phyloP scores from a whole-genome alignment of 441 rosid species.

The Theobroma grandiflorum region DNA sequence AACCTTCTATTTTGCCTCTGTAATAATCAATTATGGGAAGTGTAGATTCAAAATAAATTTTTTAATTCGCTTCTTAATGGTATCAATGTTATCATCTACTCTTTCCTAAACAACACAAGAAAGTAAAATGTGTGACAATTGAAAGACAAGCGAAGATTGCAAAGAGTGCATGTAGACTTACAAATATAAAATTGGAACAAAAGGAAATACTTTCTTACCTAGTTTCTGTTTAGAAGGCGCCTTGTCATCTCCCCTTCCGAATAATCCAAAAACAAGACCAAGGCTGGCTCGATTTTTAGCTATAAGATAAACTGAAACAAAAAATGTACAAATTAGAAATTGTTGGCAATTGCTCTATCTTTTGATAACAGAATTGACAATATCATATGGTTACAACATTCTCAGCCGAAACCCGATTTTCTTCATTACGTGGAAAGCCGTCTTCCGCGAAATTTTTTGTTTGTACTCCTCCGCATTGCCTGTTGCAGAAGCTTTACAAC shows the following conservation, averaged over 20 bases:
- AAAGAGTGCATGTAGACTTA: not conserved
- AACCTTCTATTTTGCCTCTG: slow-evolving; percentile 56
- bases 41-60: slow-evolving; percentile 55
- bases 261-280: slow-evolving; percentile 59
- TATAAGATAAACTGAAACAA: slow-evolving; percentile 24
- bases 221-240: slow-evolving; percentile 55
- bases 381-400: slow-evolving; percentile 44
- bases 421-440: slow-evolving; percentile 69
- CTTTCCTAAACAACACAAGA: slow-evolving; percentile 46
- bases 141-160: too few species aligned
- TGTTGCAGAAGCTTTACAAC: slow-evolving; percentile 58
- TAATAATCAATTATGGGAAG: slow-evolving; percentile 55
- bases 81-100: slow-evolving; percentile 63
- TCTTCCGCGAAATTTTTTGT: slow-evolving; percentile 59
- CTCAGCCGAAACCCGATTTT: slow-evolving; percentile 57
- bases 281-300: slow-evolving; percentile 59
- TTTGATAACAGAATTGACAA: not conserved
- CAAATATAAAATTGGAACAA: not conserved
- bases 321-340: not conserved
- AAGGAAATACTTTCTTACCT: slow-evolving; percentile 32
- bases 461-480: slow-evolving; percentile 53
- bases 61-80: slow-evolving; percentile 56
- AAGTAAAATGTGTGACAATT: not conserved
- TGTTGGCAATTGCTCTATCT: not conserved
- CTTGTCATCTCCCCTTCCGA: slow-evolving; percentile 58